Conservation (phyloP, 139 green algal species). For the Coelastrella sp. region DNA sequence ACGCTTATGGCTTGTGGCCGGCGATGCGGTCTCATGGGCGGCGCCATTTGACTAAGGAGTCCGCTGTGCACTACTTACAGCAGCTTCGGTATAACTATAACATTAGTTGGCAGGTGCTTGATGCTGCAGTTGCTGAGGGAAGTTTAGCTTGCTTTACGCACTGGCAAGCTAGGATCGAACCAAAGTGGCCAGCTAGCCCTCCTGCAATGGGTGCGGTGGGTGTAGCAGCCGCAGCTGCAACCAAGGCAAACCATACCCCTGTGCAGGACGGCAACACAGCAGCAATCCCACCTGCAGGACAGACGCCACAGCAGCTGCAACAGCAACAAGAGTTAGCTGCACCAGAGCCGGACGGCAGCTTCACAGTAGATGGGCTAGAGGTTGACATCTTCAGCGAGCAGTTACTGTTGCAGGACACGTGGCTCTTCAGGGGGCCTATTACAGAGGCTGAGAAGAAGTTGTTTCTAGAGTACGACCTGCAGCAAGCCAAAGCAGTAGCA, state of each 20-base stretch:
- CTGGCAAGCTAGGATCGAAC: constrained; percentile 27
- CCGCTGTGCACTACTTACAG: constrained; percentile 30
- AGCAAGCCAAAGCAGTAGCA: constrained; percentile 26
- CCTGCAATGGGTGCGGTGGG: neutral
- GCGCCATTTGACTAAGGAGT: constrained; percentile 28
- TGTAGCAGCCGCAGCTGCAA: constrained; percentile 27
- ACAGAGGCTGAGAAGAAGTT: neutral
- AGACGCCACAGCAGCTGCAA: neutral
- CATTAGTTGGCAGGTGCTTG: neutral
- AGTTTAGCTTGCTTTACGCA: constrained; percentile 39
- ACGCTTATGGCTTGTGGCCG: constrained; percentile 39
- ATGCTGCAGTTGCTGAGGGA: constrained; percentile 43
- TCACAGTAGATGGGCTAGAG: constrained; percentile 38
- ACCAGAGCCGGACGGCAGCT: neutral
- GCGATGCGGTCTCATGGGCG: constrained; percentile 17
- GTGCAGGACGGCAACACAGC: neutral
- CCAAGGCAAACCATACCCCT: no score
- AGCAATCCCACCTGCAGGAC: neutral
- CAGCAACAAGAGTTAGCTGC: neutral
- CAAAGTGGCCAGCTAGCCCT: neutral
- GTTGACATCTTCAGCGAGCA: constrained; percentile 44
- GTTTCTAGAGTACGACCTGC: constrained; percentile 15
- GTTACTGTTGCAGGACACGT: constrained; percentile 31
- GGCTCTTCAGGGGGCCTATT: constrained; percentile 38
- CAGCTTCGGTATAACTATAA: constrained; percentile 16